Base-by-base conservation (phyloP, 2,329 filamentous ascomycete genomes). In the Cytospora piceae region DNA sequence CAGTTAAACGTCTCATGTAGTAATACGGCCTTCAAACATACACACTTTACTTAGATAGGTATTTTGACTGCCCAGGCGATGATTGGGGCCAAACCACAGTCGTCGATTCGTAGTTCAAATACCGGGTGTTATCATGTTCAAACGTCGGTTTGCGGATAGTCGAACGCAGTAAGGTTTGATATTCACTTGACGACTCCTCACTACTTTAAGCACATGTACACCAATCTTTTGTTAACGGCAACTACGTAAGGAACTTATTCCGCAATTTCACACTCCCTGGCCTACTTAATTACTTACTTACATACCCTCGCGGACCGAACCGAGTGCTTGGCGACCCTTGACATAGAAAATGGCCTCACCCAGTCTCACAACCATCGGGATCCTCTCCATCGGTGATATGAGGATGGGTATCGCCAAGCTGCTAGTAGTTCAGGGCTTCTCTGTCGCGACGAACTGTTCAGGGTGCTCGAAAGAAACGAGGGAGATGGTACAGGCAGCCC, bases 311-410 rank as follows among this genome's bases (percentile, higher is more conserved):
- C n/a, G 8, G 46, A 22, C 20, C 42, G 42, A 2, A 46, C 17
- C 39, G 39, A 20, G 14, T 42, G 39, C 20, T 42, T 42, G 14
- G 52, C n/a, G 29, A 42, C 42, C n/a, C 3, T 14, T 49, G 46
- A 49, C n/a, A 14, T 49, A 11, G 46, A 24, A 49, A 20, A 69
- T 68, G 67, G 61, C 64, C 17, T 54, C 67, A 15, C 32, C 67
- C 4, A 67, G 61, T 39, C 64, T 67, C n/a, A 72, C 75, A 37
- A 80, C 77, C 66, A 74, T 85, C 46, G 82, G 80, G 64, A 79
- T 85, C 64, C 71, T 85, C 68, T 86, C 83, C 46, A 78, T 85
- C 63, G 83, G 83, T 11, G 83, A 85, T 69, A 86, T 85, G 83
- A 83, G 83, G 58, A 75, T 79, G 64, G 83, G 83, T 52, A 81